A percentile compares a stretch with the other conserved stretches of the same genome.
phyloP scores from a whole-genome alignment of 2,329 filamentous ascomycete genomes.

The Colletotrichum siamense region DNA sequence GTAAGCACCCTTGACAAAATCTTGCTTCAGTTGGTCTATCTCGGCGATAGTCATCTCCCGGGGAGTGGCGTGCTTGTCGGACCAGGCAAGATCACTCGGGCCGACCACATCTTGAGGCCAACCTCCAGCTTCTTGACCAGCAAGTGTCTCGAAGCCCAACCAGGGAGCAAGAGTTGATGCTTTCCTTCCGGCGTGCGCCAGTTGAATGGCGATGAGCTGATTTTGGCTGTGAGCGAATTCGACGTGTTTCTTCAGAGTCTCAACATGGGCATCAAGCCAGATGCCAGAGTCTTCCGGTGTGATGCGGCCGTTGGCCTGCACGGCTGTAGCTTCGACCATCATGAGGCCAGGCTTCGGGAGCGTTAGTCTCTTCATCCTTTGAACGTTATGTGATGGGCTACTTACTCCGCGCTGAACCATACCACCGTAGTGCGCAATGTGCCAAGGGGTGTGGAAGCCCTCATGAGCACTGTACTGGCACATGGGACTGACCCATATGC shows the following conservation, averaged over 20 bases:
- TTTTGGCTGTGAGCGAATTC: constrained; percentile 63
- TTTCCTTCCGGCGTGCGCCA: constrained; percentile 76
- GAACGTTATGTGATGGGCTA: background rate
- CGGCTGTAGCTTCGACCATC: constrained; percentile 70
- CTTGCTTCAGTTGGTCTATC: constrained; percentile 67
- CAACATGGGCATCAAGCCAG: constrained; percentile 74
- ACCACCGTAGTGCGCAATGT: constrained; percentile 76
- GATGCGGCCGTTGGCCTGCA: constrained; percentile 70
- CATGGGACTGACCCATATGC: constrained; percentile 51
- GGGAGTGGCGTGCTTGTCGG: constrained; percentile 62
- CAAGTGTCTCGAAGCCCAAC: constrained; percentile 61
- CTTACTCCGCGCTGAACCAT: constrained; percentile 67
- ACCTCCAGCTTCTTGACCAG: constrained; percentile 53
- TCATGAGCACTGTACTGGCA: constrained; percentile 52
- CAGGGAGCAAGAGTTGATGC: constrained; percentile 63
- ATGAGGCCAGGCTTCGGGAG: constrained; percentile 54
- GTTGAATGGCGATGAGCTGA: constrained; percentile 74
- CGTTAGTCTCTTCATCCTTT: background rate
- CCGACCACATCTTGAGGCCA: constrained; percentile 59
- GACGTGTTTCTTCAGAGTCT: constrained; percentile 57
- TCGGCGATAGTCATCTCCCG: constrained; percentile 69
- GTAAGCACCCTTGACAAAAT: constrained; percentile 59
- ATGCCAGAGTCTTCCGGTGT: constrained; percentile 70
- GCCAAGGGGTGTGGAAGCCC: constrained; percentile 73
- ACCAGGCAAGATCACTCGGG: constrained; percentile 57